These are phyloP conservation scores for Hyparrhenia diplandra DNA, from an alignment of 176 grass and related monocot species.

Conservation along the genomic window DNA sequence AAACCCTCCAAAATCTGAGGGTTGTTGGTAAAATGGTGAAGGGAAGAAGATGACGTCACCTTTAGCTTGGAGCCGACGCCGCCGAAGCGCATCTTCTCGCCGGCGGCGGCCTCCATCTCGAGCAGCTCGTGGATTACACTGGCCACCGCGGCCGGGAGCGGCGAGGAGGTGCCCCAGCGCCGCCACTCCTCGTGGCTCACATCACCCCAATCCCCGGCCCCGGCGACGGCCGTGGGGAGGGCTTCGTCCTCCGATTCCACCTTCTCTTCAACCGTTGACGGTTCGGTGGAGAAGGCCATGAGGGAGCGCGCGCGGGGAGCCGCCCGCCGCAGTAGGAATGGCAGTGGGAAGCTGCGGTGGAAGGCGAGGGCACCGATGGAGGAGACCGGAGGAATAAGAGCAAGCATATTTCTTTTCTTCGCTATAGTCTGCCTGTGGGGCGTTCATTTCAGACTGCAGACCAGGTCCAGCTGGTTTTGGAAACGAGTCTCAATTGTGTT, in stretches of 20 bases:
- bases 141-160: constrained; percentile 39
- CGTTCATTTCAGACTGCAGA: too few species aligned
- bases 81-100: constrained; percentile 65
- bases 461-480: too few species aligned
- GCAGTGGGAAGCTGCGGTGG: not conserved
- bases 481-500: too few species aligned
- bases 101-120: constrained; percentile 44
- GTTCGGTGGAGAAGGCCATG: constrained; percentile 19
- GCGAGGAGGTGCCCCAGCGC: constrained; percentile 76
- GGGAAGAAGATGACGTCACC: constrained; percentile 18
- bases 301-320: not conserved
- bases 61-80: constrained; percentile 71
- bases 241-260: constrained; percentile 20
- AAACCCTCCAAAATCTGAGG: not conserved
- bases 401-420: not conserved
- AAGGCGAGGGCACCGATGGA: not conserved
- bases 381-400: not conserved
- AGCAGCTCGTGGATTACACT: constrained; percentile 47
- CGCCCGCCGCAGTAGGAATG: not conserved
- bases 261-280: not conserved
- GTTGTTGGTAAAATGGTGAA: not conserved
- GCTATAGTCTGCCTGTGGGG: too few species aligned
- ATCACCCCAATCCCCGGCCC: not conserved
- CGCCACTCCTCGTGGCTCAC: constrained; percentile 68
- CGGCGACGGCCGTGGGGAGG: not conserved